These are phyloP conservation scores for Lactuca sativa DNA, from an alignment of 129 eudicot genomes.

Conservation along the genomic window DNA sequence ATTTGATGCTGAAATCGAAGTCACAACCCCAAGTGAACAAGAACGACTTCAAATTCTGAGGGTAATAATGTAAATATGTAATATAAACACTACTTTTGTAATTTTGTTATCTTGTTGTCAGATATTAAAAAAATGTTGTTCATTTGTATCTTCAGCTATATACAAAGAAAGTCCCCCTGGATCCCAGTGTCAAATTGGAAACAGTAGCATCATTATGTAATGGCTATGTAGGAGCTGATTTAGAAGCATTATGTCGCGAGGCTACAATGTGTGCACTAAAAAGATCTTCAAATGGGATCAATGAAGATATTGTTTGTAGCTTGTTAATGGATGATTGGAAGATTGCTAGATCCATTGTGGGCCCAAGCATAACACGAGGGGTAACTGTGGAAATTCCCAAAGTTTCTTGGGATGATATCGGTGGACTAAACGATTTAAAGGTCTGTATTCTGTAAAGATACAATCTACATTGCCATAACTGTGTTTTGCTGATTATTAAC, in stretches of 20 bases:
- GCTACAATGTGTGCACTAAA: constrained; percentile 57
- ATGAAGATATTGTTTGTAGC: constrained; percentile 35
- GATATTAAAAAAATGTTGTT: not conserved
- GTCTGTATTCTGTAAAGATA: constrained; percentile 30
- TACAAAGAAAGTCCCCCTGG: constrained; percentile 68
- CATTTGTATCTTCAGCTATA: constrained; percentile 57
- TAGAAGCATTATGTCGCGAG: constrained; percentile 95
- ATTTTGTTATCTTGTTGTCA: not conserved
- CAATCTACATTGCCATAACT: not conserved
- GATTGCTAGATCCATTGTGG: constrained; percentile 63
- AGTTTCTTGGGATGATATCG: constrained; percentile 93
- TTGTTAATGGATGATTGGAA: constrained; percentile 80
- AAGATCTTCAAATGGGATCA: constrained; percentile 40
- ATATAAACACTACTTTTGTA: not conserved
- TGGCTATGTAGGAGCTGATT: constrained; percentile 97
- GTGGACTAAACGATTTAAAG: constrained; percentile 85
- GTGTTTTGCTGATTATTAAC: not conserved
- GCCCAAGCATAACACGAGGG: constrained; percentile 97
- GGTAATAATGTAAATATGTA: constrained; percentile 34
- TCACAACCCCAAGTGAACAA: constrained; percentile 77
- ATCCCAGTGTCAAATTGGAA: constrained; percentile 64
- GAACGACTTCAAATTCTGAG: constrained; percentile 80
- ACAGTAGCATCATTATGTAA: constrained; percentile 77
- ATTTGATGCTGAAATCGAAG: constrained; percentile 91
- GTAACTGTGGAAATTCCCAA: constrained; percentile 85